Evolutionary conservation across 768 basidiomycete genomes (phyloP), one percentile per base, ranked within the genome.

Genomic region (Auriculariales sp.): DNA sequence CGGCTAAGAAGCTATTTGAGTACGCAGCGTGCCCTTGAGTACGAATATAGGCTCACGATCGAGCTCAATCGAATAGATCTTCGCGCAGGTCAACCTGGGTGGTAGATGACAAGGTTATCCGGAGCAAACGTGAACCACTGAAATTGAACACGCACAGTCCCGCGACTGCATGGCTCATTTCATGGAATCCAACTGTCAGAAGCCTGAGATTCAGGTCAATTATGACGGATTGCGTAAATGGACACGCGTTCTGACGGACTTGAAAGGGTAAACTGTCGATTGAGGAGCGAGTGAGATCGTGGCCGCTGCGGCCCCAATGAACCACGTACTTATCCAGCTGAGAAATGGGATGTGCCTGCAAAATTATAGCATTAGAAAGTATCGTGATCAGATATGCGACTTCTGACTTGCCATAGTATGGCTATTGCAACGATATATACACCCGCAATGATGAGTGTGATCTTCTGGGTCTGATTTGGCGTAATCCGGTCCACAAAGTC

Each of bases 91-190:
- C 28, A 92, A 68, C 22, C 39, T 44, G 3, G 36, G n/a, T 14
- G 36, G 12, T 39, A 9, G 36, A 12, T 39, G 2, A 19, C 9
- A 17, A 39, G 10, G 14, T 10, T n/a, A 11, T n/a, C n/a, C n/a
- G n/a, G n/a, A n/a, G n/a, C n/a, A n/a, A n/a, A n/a, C n/a, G n/a
- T n/a, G n/a, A n/a, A n/a, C n/a, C n/a, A n/a, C n/a, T n/a, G n/a
- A n/a, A n/a, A n/a, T n/a, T n/a, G n/a, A n/a, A n/a, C n/a, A n/a
- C 39, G 22, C 19, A 44, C 39, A 91, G 65, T 36, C 88, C 88
- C 39, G 77, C 67, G 49, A 90, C 56, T 4, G 88, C 88, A 62
- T 92, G 88, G 71, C 83, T 86, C 83, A 90, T 85, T 85, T 91
- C 88, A 64, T 91, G 88, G 60, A 91, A 89, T 45, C 88, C 88